Percentiles rank a stretch among this genome's conserved stretches.
Evolutionary conservation across 805 yeast genomes (phyloP).

Genomic region (Kuraishia molischiana): DNA sequence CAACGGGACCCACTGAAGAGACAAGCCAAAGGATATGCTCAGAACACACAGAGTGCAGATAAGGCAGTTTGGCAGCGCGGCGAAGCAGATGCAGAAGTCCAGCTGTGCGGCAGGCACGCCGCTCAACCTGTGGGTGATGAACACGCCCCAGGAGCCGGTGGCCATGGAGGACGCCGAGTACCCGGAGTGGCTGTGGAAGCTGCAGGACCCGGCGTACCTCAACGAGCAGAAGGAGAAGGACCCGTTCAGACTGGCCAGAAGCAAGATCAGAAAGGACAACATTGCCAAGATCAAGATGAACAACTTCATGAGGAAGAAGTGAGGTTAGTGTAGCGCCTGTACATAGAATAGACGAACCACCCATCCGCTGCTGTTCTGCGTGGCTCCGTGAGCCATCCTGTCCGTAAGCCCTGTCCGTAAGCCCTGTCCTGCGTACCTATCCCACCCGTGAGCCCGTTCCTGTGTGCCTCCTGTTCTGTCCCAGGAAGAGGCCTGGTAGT

Average conservation of each 20-base stretch:
- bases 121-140: slow-evolving; percentile 62
- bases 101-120: slow-evolving; percentile 61
- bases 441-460: no score
- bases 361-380: no score
- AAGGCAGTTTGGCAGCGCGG: background rate
- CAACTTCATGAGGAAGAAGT: slow-evolving; percentile 63
- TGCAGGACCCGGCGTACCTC: slow-evolving; percentile 60
- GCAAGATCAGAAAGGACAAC: slow-evolving; percentile 57
- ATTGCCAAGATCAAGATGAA: slow-evolving; percentile 63
- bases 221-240: slow-evolving; percentile 41
- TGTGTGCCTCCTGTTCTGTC: no score
- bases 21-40: no score
- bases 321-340: no score
- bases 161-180: slow-evolving; percentile 84
- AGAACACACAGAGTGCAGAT: background rate
- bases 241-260: slow-evolving; percentile 61
- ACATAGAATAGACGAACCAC: no score
- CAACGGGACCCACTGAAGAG: no score
- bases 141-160: slow-evolving; percentile 77
- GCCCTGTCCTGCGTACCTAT: no score
- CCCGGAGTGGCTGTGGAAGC: slow-evolving; percentile 92
- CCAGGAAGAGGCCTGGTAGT: no score
- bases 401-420: no score
- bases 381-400: no score
- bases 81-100: background rate